phyloP scores from a whole-genome alignment of 2,329 filamentous ascomycete genomes.

The Ustulina deusta region DNA sequence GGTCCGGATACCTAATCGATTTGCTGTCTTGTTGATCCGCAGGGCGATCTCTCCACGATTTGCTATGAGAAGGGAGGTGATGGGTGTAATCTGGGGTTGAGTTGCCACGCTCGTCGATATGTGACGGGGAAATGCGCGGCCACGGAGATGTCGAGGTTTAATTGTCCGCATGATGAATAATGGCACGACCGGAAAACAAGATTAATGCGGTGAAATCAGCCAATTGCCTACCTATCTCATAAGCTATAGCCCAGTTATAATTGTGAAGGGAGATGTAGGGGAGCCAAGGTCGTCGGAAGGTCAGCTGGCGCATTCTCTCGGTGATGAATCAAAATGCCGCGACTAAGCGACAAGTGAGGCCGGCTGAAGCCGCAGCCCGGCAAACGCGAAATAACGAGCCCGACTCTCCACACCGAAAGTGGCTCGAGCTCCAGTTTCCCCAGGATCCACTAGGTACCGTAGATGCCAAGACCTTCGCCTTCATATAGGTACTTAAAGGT shows the following conservation, averaged over 20 bases:
- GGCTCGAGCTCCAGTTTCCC: slow-evolving; percentile 23
- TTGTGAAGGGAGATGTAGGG: neutral
- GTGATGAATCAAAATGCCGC: slow-evolving; percentile 34
- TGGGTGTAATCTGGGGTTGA: slow-evolving; percentile 59
- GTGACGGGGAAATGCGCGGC: slow-evolving; percentile 58
- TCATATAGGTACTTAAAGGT: neutral
- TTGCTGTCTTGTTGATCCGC: slow-evolving; percentile 89
- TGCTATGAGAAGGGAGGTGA: slow-evolving; percentile 89
- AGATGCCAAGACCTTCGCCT: slow-evolving; percentile 14
- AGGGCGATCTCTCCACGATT: slow-evolving; percentile 98
- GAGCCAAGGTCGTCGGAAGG: slow-evolving; percentile 17
- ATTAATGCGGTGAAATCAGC: slow-evolving; percentile 15
- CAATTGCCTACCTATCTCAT: neutral
- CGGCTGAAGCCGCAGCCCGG: slow-evolving; percentile 36
- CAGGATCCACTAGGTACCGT: slow-evolving; percentile 25
- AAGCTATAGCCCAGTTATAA: slow-evolving; percentile 21
- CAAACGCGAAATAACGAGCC: neutral
- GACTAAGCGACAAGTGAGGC: slow-evolving; percentile 39
- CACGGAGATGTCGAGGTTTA: slow-evolving; percentile 62
- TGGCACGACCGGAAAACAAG: slow-evolving; percentile 4
- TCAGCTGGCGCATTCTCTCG: slow-evolving; percentile 37
- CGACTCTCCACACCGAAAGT: slow-evolving; percentile 5
- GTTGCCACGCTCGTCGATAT: slow-evolving; percentile 52
- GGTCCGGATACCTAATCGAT: slow-evolving; percentile 88
- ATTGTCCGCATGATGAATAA: slow-evolving; percentile 65